Conservation (phyloP, 768 basidiomycete genomes). For the Gautieria morchelliformis region DNA sequence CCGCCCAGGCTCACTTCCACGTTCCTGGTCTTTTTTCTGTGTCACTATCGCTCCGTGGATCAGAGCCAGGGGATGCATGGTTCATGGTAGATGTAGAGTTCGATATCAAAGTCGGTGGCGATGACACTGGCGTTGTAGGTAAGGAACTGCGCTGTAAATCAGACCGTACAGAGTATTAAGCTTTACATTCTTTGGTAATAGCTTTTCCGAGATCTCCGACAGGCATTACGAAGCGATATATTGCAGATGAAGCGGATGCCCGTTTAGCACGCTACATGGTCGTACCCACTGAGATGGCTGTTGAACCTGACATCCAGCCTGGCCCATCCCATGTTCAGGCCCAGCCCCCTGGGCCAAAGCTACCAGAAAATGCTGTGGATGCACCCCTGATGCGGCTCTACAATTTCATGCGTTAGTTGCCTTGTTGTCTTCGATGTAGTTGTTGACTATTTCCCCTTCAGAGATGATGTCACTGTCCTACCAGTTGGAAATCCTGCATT, state of each 20-base stretch:
- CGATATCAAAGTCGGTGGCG: constrained; percentile 62
- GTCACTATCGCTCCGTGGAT: constrained; percentile 66
- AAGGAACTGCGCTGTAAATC: not conserved
- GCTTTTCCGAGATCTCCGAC: constrained; percentile 67
- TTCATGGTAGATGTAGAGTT: constrained; percentile 77
- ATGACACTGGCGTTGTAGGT: constrained; percentile 67
- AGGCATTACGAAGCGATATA: constrained; percentile 52
- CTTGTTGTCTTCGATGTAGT: not conserved
- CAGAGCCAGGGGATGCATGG: constrained; percentile 66
- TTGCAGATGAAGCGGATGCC: constrained; percentile 63
- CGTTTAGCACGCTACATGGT: constrained; percentile 53
- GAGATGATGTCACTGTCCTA: constrained; percentile 90
- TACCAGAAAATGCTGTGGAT: constrained; percentile 59
- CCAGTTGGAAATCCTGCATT: constrained; percentile 83
- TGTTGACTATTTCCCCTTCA: constrained; percentile 20
- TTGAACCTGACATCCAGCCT: not conserved
- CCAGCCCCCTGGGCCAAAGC: constrained; percentile 23
- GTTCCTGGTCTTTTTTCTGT: constrained; percentile 66
- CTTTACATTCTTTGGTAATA: constrained; percentile 17
- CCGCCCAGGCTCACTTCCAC: constrained; percentile 72
- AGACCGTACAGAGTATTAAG: not conserved
- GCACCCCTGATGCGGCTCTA: constrained; percentile 77
- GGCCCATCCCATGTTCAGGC: not conserved
- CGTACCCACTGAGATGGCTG: constrained; percentile 12
- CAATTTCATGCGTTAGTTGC: constrained; percentile 75